Base-by-base conservation (phyloP, 2,329 filamentous ascomycete genomes). In the Alternaria sp. region DNA sequence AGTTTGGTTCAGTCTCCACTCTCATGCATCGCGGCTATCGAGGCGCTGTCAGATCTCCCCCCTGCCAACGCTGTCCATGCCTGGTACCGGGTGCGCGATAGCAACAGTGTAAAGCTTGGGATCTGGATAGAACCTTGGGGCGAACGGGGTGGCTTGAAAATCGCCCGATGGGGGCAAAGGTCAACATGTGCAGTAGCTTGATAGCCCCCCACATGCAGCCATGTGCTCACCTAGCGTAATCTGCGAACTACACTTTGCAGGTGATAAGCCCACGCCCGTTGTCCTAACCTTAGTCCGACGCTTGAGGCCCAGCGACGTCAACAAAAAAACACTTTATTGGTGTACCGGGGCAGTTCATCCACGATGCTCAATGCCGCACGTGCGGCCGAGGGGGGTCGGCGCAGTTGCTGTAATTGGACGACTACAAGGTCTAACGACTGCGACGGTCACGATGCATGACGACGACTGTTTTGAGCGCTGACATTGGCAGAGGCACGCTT, bases 1-100 rank as follows among this genome's bases (percentile, higher is more conserved):
- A 28, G 55, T 54, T 49, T 46, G 50, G 50, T 48, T 42, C 23
- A 13, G 33, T n/a, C 55, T 44, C 50, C 55, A 54, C 54, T 48
- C 36, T 54, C 14, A 36, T 54, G 50, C 50, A 54, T 57, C 34
- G 29, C 55, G 50, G 50, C 42, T 49, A 57, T 54, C 33, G 36
- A 44, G 46, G 28, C 34, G 34, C 48, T 56, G 54, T 56, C 54
- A 44, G 40, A 52, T 56, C 29, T 53, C 48, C 33, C 48, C 33
- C 33, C 45, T 56, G 33, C 36, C 31, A 29, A 10, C 34, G 26
- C 26, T 23, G 40, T 39, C 17, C 37, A 36, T 44, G 26, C 54
- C 34, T 17, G 17, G 17, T 17, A 17, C 17, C 17, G 37, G 21
- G 11, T 24, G 14, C 37, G 36, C 29, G 24, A 39, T 41, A 36